Conservation (phyloP, 345 rosid species). For the Gossypium bickii region DNA sequence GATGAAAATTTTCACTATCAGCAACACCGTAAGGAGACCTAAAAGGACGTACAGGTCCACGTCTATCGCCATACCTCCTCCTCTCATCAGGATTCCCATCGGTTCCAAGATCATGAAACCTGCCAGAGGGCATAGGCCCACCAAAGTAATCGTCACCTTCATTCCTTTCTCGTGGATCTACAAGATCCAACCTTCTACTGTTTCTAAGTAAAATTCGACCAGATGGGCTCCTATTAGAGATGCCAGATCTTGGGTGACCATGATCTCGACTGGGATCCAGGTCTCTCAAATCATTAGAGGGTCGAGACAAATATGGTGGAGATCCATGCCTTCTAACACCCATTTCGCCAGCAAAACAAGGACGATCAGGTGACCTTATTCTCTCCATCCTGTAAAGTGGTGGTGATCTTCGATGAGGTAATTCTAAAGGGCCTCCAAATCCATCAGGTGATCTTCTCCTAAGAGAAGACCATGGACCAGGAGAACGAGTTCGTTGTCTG, state of each 20-base stretch:
- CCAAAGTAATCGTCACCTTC: conserved; percentile 50
- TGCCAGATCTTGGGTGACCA: conserved; percentile 51
- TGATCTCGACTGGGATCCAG: conserved; percentile 51
- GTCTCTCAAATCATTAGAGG: conserved; percentile 53
- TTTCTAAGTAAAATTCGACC: conserved; percentile 53
- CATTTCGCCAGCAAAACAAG: conserved; percentile 57
- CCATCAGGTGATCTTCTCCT: conserved; percentile 73
- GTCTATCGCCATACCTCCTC: conserved; percentile 63
- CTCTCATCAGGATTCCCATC: conserved; percentile 59
- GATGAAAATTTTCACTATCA: conserved; percentile 41
- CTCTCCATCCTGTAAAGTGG: conserved; percentile 59
- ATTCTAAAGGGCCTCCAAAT: conserved; percentile 54
- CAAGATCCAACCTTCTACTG: conserved; percentile 46
- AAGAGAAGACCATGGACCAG: conserved; percentile 63
- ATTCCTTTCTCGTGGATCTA: conserved; percentile 59
- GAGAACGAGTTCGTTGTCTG: conserved; percentile 55
- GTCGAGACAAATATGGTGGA: conserved; percentile 53
- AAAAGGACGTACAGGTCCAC: conserved; percentile 48
- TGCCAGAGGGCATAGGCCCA: conserved; percentile 50
- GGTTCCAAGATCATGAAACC: conserved; percentile 54
- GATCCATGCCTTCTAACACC: conserved; percentile 61
- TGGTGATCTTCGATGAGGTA: conserved; percentile 58
- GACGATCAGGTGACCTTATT: conserved; percentile 58
- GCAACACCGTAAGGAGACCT: conserved; percentile 48
- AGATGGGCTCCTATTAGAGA: conserved; percentile 56